phyloP scores from a whole-genome alignment of 2,329 filamentous ascomycete genomes.

The Aspergillus persii region DNA sequence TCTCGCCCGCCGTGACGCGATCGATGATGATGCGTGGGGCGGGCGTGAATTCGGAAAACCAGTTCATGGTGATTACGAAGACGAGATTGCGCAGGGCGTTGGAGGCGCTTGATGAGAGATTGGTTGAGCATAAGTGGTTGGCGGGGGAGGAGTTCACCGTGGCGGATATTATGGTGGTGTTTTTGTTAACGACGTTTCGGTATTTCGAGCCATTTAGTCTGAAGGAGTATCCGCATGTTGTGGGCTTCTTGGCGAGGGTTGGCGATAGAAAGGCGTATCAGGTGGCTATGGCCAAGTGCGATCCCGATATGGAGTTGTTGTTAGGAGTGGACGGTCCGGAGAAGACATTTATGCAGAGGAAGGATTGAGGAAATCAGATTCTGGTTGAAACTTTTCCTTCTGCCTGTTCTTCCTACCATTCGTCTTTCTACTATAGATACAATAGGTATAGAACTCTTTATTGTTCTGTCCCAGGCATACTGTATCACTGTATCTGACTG shows the following conservation, averaged over 20 bases:
- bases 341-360: slow-evolving; percentile 5
- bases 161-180: slow-evolving; percentile 65
- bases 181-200: slow-evolving; percentile 60
- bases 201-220: slow-evolving; percentile 50
- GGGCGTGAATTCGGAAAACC: slow-evolving; percentile 25
- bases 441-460: too few relatives aligned
- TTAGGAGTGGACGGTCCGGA: slow-evolving; percentile 14
- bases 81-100: slow-evolving; percentile 42
- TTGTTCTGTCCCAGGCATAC: too few relatives aligned
- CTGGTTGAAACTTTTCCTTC: too few relatives aligned
- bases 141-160: slow-evolving; percentile 62
- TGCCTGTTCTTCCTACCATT: background rate
- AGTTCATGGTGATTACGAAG: slow-evolving; percentile 27
- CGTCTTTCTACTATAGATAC: background rate
- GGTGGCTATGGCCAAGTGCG: slow-evolving; percentile 49
- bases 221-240: slow-evolving; percentile 41
- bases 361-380: background rate
- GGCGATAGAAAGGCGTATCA: slow-evolving; percentile 47
- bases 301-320: slow-evolving; percentile 45
- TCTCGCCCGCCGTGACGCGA: slow-evolving; percentile 42
- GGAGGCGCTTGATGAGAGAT: slow-evolving; percentile 48
- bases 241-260: slow-evolving; percentile 49
- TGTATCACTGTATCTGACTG: too few relatives aligned
- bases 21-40: slow-evolving; percentile 34
- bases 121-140: slow-evolving; percentile 53